A percentile compares a stretch with the other conserved stretches of the same genome.
Evolutionary conservation across 306 rosid genomes (phyloP).

Genomic region (Styphnolobium japonicum): DNA sequence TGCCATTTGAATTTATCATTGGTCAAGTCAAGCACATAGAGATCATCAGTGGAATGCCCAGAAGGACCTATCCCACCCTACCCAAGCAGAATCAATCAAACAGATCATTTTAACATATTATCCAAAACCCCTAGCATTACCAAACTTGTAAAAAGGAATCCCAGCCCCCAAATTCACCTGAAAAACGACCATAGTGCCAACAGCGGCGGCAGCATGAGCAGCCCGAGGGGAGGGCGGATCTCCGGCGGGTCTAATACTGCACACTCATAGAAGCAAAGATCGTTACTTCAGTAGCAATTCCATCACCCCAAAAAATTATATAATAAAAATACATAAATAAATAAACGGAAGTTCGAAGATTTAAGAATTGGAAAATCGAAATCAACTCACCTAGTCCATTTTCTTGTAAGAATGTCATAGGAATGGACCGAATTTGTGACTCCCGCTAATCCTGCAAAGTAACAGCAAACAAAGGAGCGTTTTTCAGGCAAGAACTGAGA

Average conservation of each 20-base stretch:
- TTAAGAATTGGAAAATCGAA: not conserved
- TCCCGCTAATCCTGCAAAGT: slow-evolving; percentile 75
- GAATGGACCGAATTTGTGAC: slow-evolving; percentile 92
- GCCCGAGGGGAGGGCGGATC: slow-evolving; percentile 99
- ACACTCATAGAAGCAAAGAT: slow-evolving; percentile 29
- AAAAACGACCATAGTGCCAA: slow-evolving; percentile 98
- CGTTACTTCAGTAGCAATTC: slow-evolving; percentile 29
- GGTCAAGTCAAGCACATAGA: slow-evolving; percentile 83
- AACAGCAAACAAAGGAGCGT: not conserved
- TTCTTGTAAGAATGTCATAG: slow-evolving; percentile 75
- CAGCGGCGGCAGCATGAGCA: slow-evolving; percentile 94
- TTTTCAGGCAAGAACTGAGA: not conserved
- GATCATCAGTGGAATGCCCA: slow-evolving; percentile 96
- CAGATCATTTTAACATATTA: slow-evolving; percentile 15
- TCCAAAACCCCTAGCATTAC: not conserved
- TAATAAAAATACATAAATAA: not conserved
- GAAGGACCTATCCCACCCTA: slow-evolving; percentile 99
- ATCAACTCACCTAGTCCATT: slow-evolving; percentile 92
- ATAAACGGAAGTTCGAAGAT: not conserved
- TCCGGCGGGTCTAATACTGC: slow-evolving; percentile 86
- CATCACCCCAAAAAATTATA: not conserved
- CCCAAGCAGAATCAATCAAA: slow-evolving; percentile 37
- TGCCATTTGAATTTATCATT: slow-evolving; percentile 98
- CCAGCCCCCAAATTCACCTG: slow-evolving; percentile 58
- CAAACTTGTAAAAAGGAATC: not conserved